phyloP scores from a whole-genome alignment of 306 rosid species.

The Adenanthera pavonina region DNA sequence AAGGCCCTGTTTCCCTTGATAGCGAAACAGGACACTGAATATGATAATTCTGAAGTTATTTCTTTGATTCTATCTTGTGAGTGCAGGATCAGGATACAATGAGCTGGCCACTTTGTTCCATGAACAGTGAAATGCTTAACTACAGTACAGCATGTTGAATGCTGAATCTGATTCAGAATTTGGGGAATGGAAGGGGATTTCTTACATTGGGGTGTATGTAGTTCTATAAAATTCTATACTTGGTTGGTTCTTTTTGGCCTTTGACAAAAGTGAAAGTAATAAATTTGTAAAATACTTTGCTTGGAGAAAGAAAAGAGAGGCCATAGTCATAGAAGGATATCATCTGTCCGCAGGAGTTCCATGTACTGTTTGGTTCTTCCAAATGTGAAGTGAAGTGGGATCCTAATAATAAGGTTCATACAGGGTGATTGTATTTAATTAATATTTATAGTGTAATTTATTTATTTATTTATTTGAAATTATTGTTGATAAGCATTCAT shows the following conservation, averaged over 20 bases:
- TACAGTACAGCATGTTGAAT: neutral
- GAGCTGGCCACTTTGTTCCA: conserved; percentile 34
- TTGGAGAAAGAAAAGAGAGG: conserved; percentile 26
- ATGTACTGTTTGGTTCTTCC: conserved; percentile 43
- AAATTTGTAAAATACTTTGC: conserved; percentile 44
- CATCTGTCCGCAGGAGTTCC: conserved; percentile 17
- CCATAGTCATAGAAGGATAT: neutral
- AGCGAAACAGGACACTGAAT: neutral
- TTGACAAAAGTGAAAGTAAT: conserved; percentile 31
- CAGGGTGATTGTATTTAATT: conserved; percentile 36
- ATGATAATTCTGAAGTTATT: conserved; percentile 29
- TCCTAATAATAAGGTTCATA: conserved; percentile 19
- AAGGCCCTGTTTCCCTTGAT: neutral
- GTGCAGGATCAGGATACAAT: conserved; percentile 65
- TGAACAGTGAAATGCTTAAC: neutral
- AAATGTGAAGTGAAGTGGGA: conserved; percentile 36
- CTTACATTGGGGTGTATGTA: conserved; percentile 21
- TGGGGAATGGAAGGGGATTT: conserved; percentile 30
- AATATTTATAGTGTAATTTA: conserved; percentile 20
- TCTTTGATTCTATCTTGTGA: conserved; percentile 29
- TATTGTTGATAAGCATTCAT: conserved; percentile 38
- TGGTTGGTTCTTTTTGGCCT: conserved; percentile 25
- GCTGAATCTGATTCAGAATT: conserved; percentile 11
- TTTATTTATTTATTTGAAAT: conserved; percentile 20
- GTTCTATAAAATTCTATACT: conserved; percentile 6